Conservation (phyloP, 495 filamentous ascomycete species). For the Astrocystis sublimbata region DNA sequence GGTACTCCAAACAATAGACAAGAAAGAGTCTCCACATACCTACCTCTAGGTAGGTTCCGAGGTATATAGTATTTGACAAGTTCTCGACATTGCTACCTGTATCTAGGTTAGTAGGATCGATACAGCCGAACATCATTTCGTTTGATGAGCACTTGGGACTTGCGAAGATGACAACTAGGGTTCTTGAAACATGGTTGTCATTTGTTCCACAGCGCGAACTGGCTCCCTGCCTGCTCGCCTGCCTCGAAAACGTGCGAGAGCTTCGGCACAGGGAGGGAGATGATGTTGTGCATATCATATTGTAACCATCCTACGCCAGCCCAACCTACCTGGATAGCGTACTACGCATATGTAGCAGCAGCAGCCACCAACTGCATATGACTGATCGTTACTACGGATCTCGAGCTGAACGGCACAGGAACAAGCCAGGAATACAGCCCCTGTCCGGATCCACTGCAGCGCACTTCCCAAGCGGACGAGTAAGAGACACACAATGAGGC, state of each 20-base stretch:
- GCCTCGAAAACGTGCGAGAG: too few species aligned
- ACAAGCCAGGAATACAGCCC: slow-evolving; percentile 2
- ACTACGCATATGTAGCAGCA: too few species aligned
- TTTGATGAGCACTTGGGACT: not conserved
- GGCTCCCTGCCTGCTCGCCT: not conserved
- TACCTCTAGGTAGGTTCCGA: not conserved
- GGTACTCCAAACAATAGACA: not conserved
- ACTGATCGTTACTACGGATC: too few species aligned
- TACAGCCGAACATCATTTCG: not conserved
- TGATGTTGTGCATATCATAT: not conserved
- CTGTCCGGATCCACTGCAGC: slow-evolving; percentile 3
- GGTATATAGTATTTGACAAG: not conserved
- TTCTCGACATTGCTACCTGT: slow-evolving; percentile 5
- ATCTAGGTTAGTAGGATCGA: too few species aligned
- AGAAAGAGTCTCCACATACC: not conserved
- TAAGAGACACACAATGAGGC: slow-evolving; percentile 6
- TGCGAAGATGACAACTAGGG: not conserved
- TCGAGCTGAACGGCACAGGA: slow-evolving; percentile 3
- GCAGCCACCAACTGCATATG: not conserved
- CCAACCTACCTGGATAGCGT: too few species aligned
- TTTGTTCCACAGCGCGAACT: not conserved
- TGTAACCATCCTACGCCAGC: too few species aligned
- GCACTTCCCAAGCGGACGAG: slow-evolving; percentile 4
- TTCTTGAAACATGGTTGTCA: not conserved
- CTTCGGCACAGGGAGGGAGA: not conserved